Evolutionary conservation across 177 flowering plant genomes (phyloP).

Genomic region (Telopea speciosissima): DNA sequence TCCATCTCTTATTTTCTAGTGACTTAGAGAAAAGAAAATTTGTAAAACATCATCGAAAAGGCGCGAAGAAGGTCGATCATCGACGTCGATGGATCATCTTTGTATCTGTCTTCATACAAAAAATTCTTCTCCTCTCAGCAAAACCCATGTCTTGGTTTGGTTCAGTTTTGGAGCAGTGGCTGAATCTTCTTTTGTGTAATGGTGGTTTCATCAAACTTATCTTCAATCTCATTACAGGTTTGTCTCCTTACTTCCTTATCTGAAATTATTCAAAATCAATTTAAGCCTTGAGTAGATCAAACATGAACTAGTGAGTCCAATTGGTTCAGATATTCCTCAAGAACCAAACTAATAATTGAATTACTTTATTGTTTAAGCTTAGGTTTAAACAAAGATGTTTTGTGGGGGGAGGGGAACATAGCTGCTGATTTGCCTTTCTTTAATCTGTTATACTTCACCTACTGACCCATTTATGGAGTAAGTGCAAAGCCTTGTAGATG

Average conservation of each 20-base stretch:
- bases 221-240: conserved; percentile 36
- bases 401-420: too few species aligned
- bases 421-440: too few species aligned
- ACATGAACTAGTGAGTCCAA: too few species aligned
- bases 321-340: too few species aligned
- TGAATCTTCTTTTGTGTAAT: conserved; percentile 34
- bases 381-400: too few species aligned
- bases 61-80: not conserved
- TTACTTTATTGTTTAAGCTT: too few species aligned
- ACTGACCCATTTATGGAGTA: too few species aligned
- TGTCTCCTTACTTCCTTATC: not conserved
- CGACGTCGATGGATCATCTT: conserved; percentile 42
- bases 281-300: too few species aligned
- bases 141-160: conserved; percentile 28
- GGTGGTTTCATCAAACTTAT: conserved; percentile 22
- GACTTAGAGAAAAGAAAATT: not conserved
- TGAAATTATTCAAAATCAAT: too few species aligned
- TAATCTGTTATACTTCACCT: too few species aligned
- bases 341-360: too few species aligned
- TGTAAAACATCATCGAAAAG: not conserved
- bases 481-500: too few species aligned
- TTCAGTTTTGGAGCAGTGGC: conserved; percentile 24
- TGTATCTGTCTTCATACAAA: conserved; percentile 33
- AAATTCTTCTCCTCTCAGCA: conserved; percentile 1
- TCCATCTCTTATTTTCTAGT: not conserved